Evolutionary conservation across 1,284 basidiomycete genomes (phyloP), one percentile per base, ranked within the genome.

Genomic region (Fomes fomentarius): DNA sequence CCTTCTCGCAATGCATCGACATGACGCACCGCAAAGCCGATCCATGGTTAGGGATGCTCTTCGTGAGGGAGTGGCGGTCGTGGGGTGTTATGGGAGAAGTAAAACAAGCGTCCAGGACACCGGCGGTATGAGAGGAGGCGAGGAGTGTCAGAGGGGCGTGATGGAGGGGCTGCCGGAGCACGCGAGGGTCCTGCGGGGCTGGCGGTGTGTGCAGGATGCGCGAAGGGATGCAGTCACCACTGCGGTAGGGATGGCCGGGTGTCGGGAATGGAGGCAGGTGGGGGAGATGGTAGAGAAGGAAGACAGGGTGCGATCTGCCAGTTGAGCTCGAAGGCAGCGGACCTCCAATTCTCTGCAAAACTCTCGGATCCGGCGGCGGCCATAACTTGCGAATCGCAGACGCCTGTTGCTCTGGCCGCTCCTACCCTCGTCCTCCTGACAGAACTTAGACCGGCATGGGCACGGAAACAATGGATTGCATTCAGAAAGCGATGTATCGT

Each of bases 11-110:
- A 15, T 14, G 17, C 15, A n/a, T 22, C 9, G 43, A 47, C 60
- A n/a, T 57, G 62, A 75, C 84, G 54, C 64, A 86, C 84, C 83
- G 62, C 84, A 86, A 43, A 86, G 77, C 64, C 78, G 79, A 63
- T 85, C 76, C 84, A 86, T 86, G 58, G 28, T 47, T 6, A 38
- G 9, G 35, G 37, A 24, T n/a, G n/a, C 33, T 19, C 31, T 15
- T 38, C 39, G 38, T 42, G 33, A 39, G 21, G 40, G 25, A 34
- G 53, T 31, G 22, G 34, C 24, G 42, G 28, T 34, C 24, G 28
- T 31, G 11, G 24, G 47, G 53, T 28, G 45, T 52, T 34, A 50
- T 41, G 50, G 39, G 39, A 41, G 24, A 56, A 57, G 46, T 33
- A 34, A 47, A 54, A 48, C 49, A 42, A 35, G 48, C 38, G 52